Percentiles rank a stretch among this genome's conserved stretches.
Conservation (phyloP, 495 filamentous ascomycete genomes). For the Physcia stellaris region DNA sequence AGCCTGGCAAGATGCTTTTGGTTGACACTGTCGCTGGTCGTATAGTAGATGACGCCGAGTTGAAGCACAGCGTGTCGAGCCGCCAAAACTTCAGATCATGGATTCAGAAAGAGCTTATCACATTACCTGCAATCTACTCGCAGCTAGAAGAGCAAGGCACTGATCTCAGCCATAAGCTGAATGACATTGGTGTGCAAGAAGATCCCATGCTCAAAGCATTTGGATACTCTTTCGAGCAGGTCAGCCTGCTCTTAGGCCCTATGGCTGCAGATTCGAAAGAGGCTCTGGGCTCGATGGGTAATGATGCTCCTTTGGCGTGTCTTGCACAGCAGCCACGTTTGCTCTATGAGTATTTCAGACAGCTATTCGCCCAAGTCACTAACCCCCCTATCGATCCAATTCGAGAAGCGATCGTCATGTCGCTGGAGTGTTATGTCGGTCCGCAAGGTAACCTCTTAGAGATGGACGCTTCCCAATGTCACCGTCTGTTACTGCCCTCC, state of each 20-base stretch:
- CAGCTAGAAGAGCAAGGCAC: constrained; percentile 42
- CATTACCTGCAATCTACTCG: constrained; percentile 57
- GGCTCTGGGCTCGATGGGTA: constrained; percentile 98
- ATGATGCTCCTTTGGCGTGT: constrained; percentile 91
- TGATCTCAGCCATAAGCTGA: constrained; percentile 50
- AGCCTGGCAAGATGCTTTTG: constrained; percentile 94
- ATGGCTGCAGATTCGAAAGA: constrained; percentile 99
- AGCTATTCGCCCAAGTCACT: constrained; percentile 97
- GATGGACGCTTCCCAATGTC: constrained; percentile 86
- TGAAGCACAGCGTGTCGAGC: constrained; percentile 78
- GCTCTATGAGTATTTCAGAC: constrained; percentile 95
- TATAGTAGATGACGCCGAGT: constrained; percentile 89
- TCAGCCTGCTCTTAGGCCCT: constrained; percentile 82
- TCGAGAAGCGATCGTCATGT: constrained; percentile 98
- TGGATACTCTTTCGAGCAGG: constrained; percentile 94
- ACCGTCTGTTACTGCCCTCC: constrained; percentile 72
- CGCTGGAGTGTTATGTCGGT: constrained; percentile 91
- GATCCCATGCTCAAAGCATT: constrained; percentile 79
- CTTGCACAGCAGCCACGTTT: constrained; percentile 80
- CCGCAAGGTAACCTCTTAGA: constrained; percentile 95
- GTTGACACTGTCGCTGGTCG: constrained; percentile 92
- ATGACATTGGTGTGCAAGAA: constrained; percentile 64
- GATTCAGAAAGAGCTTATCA: constrained; percentile 79
- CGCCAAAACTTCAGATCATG: constrained; percentile 79
- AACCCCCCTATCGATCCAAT: constrained; percentile 99